These are phyloP conservation scores for Trichoderma erinaceum DNA, from an alignment of 495 filamentous ascomycete genomes.

Conservation along the genomic window DNA sequence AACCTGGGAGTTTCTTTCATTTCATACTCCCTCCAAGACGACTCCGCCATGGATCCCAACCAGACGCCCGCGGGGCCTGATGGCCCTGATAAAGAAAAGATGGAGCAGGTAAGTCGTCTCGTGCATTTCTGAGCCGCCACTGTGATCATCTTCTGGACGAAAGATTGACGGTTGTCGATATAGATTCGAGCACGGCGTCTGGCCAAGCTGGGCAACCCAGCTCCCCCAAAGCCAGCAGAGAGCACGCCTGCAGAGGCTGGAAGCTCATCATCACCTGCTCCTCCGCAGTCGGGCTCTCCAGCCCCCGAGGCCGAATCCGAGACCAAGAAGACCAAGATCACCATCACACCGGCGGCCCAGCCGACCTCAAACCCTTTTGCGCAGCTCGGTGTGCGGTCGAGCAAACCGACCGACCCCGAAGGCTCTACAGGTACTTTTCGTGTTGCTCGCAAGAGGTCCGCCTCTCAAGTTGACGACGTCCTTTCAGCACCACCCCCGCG, in stretches of 20 bases:
- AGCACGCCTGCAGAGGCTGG: not conserved
- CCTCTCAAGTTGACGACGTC: constrained; percentile 25
- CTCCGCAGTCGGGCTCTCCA: not conserved
- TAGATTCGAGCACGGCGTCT: constrained; percentile 38
- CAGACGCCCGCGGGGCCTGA: constrained; percentile 20
- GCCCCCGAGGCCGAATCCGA: constrained; percentile 1
- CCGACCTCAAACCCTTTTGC: constrained; percentile 16
- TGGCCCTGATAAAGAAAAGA: constrained; percentile 30
- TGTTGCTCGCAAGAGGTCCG: constrained; percentile 23
- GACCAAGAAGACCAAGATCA: constrained; percentile 8
- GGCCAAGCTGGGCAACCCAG: constrained; percentile 32
- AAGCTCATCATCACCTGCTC: constrained; percentile 7
- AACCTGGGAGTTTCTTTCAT: not conserved
- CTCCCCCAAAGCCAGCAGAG: constrained; percentile 17
- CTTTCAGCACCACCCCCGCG: constrained; percentile 24
- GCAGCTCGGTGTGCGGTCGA: constrained; percentile 12
- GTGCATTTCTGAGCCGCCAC: not conserved
- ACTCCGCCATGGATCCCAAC: constrained; percentile 17
- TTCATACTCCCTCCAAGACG: not conserved
- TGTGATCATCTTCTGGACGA: not conserved
- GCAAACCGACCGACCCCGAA: not conserved
- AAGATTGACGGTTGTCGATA: not conserved
- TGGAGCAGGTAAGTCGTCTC: constrained; percentile 26
- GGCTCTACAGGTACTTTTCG: constrained; percentile 24
- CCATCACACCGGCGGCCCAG: constrained; percentile 7